Percentiles rank a stretch among this genome's conserved stretches.
These are phyloP conservation scores for Parsonsia alboflavescens DNA, from an alignment of 257 asterid genomes.

Conservation along the genomic window DNA sequence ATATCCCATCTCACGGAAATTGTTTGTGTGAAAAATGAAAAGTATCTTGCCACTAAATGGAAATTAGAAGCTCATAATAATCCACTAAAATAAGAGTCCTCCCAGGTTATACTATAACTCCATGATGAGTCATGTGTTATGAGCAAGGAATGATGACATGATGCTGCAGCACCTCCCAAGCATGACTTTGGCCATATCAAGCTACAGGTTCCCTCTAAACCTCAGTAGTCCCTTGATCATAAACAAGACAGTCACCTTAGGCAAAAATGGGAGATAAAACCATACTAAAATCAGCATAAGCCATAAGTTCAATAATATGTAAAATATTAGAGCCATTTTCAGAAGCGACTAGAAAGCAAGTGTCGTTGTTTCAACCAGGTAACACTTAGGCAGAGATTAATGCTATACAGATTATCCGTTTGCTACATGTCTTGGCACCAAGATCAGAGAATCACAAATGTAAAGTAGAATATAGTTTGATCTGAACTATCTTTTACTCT, in stretches of 20 bases:
- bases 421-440: neutral
- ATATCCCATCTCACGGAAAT: neutral
- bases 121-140: neutral
- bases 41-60: neutral
- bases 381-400: neutral
- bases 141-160: neutral
- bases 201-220: neutral
- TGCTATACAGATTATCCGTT: neutral
- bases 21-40: conserved; percentile 14
- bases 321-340: neutral
- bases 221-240: neutral
- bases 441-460: neutral
- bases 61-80: neutral
- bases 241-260: neutral
- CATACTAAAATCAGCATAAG: neutral
- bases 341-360: neutral
- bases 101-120: neutral
- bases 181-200: neutral
- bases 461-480: neutral
- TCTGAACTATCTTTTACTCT: neutral
- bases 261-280: neutral
- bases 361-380: neutral
- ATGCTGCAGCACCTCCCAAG: neutral
- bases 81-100: neutral
- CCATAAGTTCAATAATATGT: neutral